phyloP scores from a whole-genome alignment of 371 early-diverging fungal species.

The Mortierella sp. region DNA sequence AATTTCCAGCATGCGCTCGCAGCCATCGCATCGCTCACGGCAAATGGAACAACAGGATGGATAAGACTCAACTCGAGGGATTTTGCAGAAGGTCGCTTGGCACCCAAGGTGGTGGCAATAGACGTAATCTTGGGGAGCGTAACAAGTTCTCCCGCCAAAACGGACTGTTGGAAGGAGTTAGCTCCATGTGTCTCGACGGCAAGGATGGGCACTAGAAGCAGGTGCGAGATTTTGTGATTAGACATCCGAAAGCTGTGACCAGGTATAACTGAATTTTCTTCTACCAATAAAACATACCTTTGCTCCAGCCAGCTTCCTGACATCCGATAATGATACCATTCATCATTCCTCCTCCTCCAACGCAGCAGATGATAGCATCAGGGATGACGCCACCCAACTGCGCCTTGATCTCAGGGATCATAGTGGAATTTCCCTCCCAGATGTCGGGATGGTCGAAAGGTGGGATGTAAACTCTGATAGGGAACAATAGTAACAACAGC shows the following conservation, averaged over 20 bases:
- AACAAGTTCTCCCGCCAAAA: constrained; percentile 69
- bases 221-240: neutral
- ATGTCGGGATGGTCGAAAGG: constrained; percentile 72
- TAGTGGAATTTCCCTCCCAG: constrained; percentile 74
- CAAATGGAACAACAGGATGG: constrained; percentile 72
- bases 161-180: constrained; percentile 76
- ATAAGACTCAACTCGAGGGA: constrained; percentile 68
- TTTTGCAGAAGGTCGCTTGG: constrained; percentile 64
- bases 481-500: neutral
- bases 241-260: neutral
- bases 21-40: constrained; percentile 73
- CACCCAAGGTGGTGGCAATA: constrained; percentile 68
- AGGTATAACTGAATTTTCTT: neutral
- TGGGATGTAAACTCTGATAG: constrained; percentile 69
- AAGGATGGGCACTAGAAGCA: constrained; percentile 69
- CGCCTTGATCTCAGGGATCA: constrained; percentile 72
- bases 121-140: constrained; percentile 66
- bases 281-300: constrained; percentile 22
- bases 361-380: constrained; percentile 74
- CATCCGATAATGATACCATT: constrained; percentile 77
- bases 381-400: constrained; percentile 72
- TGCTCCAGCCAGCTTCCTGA: constrained; percentile 69
- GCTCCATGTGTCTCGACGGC: constrained; percentile 83
- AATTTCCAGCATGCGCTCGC: constrained; percentile 67
- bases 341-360: constrained; percentile 80